Base-by-base conservation (phyloP, 148 eudicot species). In the Cornus kousa region DNA sequence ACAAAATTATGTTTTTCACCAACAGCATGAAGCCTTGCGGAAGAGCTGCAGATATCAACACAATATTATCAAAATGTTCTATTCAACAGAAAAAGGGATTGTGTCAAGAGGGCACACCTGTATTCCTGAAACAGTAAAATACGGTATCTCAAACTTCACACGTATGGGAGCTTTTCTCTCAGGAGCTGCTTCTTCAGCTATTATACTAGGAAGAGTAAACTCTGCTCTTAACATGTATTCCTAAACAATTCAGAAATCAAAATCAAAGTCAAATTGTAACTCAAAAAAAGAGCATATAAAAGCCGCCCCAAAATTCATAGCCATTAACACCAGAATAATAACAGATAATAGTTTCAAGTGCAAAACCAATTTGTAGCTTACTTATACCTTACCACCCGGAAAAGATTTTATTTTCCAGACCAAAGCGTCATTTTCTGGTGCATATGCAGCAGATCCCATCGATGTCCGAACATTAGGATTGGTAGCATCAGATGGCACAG, bases 71-170 rank as follows among this genome's bases (percentile, higher is more conserved):
- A 3, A n/a, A 14, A 46, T 24, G 19, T 76, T 46, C n/a, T 5
- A 19, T 22, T 17, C 7, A 68, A 76, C 33, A 32, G 66, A 67
- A 65, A 7, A 48, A 76, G 67, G 23, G 17, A 46, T n/a, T 11
- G 24, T 37, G 20, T 33, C 48, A 17, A 22, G 62, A 60, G 70
- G 68, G 65, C 79, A 40, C 70, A 96, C 99, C 99, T 96, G 99
- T 71, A 96, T 93, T 82, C 99, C 99, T 39, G 99, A 91, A 74
- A 96, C 93, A 65, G 99, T 96, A 80, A 96, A 96, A 84, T 93
- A 96, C 28, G 99, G 99, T 90, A 96, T 92, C 86, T 96, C 99
- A 80, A 96, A 96, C 84, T 92, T 93, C 80, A 96, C 93, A 39
- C 98, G 91, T 22, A 96, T 87, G 9, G 99, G 98, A 68, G 92